Base-by-base conservation (phyloP, 352 stramenopile species). In the Peronospora belbahrii region DNA sequence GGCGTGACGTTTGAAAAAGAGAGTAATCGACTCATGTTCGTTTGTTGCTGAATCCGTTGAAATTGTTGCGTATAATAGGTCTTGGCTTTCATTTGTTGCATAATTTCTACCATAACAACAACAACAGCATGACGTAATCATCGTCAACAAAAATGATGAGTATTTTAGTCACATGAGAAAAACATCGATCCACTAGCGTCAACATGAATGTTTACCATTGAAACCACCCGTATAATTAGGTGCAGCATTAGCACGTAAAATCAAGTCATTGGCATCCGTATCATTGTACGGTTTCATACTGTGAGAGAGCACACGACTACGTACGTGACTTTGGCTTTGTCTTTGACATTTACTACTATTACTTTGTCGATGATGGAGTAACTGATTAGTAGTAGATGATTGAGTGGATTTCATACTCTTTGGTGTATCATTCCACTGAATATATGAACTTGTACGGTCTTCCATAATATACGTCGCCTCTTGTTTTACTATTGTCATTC, bases 1-100 rank as follows among this genome's bases (percentile, higher is more conserved):
- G 71, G 73, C 8, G 52, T 64, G 2, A 75, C 48, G 43, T 84
- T 63, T 17, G 63, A 78, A 57, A 89, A 89, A 35, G 62, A 80
- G 15, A 89, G 61, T 17, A 67, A 56, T 17, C 64, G 64, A 44
- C 50, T 61, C 74, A 89, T 89, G 36, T 67, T 76, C 8, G 76
- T 85, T 42, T 86, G 78, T 51, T 80, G 59, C 59, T 89, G 78
- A 48, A 89, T 83, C 31, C 71, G 70, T 43, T 83, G 74, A 61
- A 89, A 89, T 57, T 89, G 78, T 38, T 76, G 41, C 37, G 72
- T 83, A 57, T 82, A 86, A 56, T 85, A 89, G 36, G 78, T 73
- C 45, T 87, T 85, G 42, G 70, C 74, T 41, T 79, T 79, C 48
- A 87, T 87, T 39, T 83, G 63, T 41, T 85, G 84, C 65, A 89